Evolutionary conservation across 331 rosid species (phyloP).

Genomic region (Spiraea crenata): DNA sequence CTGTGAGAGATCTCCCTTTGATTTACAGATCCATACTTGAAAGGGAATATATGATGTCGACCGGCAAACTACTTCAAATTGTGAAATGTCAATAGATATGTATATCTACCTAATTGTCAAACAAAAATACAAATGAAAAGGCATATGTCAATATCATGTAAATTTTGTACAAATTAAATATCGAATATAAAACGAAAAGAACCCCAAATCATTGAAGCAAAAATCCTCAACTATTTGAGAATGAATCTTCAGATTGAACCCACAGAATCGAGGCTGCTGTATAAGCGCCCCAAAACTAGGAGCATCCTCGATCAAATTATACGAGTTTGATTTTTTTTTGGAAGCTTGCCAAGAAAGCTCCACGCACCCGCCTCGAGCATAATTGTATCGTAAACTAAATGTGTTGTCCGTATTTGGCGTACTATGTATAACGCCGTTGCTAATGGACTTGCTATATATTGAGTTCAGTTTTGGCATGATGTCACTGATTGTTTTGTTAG

Average conservation of each 20-base stretch:
- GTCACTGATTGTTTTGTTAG: no score
- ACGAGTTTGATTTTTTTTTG: no score
- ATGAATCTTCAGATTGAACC: neutral
- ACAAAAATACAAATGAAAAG: slow-evolving; percentile 28
- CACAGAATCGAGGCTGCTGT: neutral
- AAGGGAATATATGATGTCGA: slow-evolving; percentile 23
- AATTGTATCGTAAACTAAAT: no score
- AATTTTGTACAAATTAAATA: neutral
- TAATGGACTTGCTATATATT: no score
- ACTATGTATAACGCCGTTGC: no score
- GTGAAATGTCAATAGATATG: slow-evolving; percentile 6
- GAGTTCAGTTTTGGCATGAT: no score
- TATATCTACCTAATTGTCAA: slow-evolving; percentile 1
- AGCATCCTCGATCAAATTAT: no score
- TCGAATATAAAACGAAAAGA: neutral
- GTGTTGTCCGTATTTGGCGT: no score
- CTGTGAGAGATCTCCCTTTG: slow-evolving; percentile 1
- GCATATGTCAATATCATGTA: slow-evolving; percentile 17
- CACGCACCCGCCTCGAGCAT: no score
- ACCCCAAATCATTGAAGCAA: slow-evolving; percentile 36
- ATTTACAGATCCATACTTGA: neutral
- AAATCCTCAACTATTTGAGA: slow-evolving; percentile 7
- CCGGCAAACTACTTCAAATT: slow-evolving; percentile 37
- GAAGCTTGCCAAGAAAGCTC: no score
- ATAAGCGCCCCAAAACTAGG: slow-evolving; percentile 7